Percentiles rank a stretch among this genome's conserved stretches.
Conservation (phyloP, 345 rosid species). For the Aegle marmelos region DNA sequence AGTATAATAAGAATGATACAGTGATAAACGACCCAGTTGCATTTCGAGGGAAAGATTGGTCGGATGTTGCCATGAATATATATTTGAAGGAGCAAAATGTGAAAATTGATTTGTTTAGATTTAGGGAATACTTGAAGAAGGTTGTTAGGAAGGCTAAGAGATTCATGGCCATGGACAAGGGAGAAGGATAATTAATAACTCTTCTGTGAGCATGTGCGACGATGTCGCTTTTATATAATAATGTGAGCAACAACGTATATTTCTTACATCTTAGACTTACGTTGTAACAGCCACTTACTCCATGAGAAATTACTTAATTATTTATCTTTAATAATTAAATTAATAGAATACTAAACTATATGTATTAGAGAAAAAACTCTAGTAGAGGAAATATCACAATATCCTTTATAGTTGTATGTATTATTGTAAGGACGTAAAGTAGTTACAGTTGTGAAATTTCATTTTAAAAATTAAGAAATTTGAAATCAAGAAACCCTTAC, state of each 20-base stretch:
- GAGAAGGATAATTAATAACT: neutral
- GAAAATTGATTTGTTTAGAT: constrained; percentile 38
- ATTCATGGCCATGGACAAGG: constrained; percentile 43
- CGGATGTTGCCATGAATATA: constrained; percentile 37
- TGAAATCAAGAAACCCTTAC: constrained; percentile 6
- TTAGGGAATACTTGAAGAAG: constrained; percentile 35
- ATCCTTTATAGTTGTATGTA: no score
- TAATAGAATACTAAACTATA: no score
- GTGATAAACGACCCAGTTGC: constrained; percentile 45
- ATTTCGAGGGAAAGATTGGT: constrained; percentile 36
- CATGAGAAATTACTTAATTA: no score
- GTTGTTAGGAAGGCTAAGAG: constrained; percentile 36
- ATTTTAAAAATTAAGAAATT: no score
- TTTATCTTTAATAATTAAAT: no score
- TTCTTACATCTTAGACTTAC: no score
- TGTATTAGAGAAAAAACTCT: no score
- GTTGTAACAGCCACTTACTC: no score
- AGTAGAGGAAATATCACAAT: no score
- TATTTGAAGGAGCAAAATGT: constrained; percentile 64
- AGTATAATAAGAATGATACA: constrained; percentile 36
- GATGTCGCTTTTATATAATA: neutral
- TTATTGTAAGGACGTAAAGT: no score
- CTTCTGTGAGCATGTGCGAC: neutral
- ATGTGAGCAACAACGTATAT: neutral
- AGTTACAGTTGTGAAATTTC: no score